Percentiles rank a stretch among this genome's conserved stretches.
phyloP scores from a whole-genome alignment of 2,329 filamentous ascomycete species.

The Westerdykella aurantiaca region DNA sequence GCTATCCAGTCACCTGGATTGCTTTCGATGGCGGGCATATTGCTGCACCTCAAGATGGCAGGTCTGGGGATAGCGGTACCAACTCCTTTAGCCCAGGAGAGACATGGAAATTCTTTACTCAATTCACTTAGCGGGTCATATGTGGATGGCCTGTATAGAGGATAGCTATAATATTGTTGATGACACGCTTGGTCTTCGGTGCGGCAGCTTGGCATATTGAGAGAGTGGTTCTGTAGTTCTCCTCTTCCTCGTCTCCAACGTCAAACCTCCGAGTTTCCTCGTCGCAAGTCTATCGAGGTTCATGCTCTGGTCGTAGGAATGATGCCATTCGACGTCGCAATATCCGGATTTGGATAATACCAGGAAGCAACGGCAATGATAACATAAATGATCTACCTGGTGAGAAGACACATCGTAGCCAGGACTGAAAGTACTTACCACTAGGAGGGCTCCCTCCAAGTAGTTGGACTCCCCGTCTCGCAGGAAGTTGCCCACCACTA shows the following conservation, averaged over 20 bases:
- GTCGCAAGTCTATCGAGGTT: too few relatives aligned
- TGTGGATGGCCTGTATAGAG: too few relatives aligned
- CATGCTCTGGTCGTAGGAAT: too few relatives aligned
- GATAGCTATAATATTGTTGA: too few relatives aligned
- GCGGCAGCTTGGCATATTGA: too few relatives aligned
- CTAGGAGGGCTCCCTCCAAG: slow-evolving; percentile 74
- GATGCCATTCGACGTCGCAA: slow-evolving; percentile 25
- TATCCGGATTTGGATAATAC: slow-evolving; percentile 54
- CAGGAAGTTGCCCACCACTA: slow-evolving; percentile 83
- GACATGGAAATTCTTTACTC: slow-evolving; percentile 11
- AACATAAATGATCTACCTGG: slow-evolving; percentile 57
- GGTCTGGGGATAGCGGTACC: slow-evolving; percentile 5
- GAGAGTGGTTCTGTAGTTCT: too few relatives aligned
- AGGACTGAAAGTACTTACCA: slow-evolving; percentile 37
- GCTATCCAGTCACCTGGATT: slow-evolving; percentile 33
- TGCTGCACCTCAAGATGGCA: too few relatives aligned
- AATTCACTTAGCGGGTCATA: slow-evolving; percentile 2
- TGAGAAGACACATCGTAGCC: neutral
- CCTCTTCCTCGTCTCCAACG: too few relatives aligned
- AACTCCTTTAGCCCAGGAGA: slow-evolving; percentile 8
- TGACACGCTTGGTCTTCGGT: too few relatives aligned
- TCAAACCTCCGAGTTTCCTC: too few relatives aligned
- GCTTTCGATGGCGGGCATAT: slow-evolving; percentile 28
- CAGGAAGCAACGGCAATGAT: slow-evolving; percentile 57
- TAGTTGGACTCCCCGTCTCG: slow-evolving; percentile 88